Conservation (phyloP, 2,329 filamentous ascomycete species). For the Aspergillus fijiensis region DNA sequence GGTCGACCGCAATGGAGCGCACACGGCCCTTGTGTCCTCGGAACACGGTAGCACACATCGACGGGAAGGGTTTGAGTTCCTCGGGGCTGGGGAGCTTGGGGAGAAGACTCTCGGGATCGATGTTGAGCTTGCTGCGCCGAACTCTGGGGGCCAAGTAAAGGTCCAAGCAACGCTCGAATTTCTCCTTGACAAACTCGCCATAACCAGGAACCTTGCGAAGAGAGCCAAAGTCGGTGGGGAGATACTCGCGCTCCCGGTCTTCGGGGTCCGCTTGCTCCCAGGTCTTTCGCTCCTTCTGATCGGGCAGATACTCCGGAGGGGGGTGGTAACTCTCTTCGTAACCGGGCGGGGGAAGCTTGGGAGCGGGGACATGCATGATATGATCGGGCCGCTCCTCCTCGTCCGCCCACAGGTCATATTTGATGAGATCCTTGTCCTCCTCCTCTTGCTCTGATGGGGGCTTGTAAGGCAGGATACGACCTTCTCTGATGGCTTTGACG, state of each 20-base stretch:
- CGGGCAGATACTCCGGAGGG: constrained; percentile 88
- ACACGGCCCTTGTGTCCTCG: constrained; percentile 86
- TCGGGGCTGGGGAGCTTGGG: constrained; percentile 91
- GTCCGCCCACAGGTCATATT: constrained; percentile 93
- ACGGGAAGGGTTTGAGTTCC: constrained; percentile 92
- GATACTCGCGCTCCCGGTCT: constrained; percentile 83
- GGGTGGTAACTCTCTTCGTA: constrained; percentile 98
- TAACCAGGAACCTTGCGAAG: constrained; percentile 92
- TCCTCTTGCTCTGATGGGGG: constrained; percentile 72
- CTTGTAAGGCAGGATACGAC: constrained; percentile 87
- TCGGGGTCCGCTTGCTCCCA: constrained; percentile 89
- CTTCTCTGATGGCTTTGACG: constrained; percentile 91
- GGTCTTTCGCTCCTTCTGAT: constrained; percentile 74
- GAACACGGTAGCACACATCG: constrained; percentile 82
- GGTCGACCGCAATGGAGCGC: constrained; percentile 79
- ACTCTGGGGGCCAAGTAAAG: constrained; percentile 92
- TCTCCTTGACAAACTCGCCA: constrained; percentile 85
- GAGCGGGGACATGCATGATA: constrained; percentile 90
- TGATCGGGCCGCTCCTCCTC: constrained; percentile 80
- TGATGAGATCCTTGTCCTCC: constrained; percentile 67
- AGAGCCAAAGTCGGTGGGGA: constrained; percentile 78
- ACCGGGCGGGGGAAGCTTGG: constrained; percentile 87
- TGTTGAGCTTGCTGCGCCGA: constrained; percentile 90
- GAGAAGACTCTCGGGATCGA: constrained; percentile 87
- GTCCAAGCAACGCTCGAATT: constrained; percentile 93